Evolutionary conservation across 805 yeast genomes (phyloP).

Genomic region (Debaryomyces castellii): DNA sequence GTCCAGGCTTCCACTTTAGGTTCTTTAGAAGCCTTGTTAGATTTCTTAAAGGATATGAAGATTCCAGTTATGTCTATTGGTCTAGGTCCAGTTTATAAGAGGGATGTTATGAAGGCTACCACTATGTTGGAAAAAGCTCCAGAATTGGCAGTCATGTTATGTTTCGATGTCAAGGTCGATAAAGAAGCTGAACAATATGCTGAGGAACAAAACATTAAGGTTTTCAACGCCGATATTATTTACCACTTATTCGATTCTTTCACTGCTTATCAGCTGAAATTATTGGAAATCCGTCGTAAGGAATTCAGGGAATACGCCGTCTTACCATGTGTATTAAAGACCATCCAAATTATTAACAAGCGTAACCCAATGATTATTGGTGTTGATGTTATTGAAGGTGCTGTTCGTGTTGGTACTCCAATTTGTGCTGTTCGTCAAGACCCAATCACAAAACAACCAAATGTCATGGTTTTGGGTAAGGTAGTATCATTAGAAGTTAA

Average conservation of each 20-base stretch:
- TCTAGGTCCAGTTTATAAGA: conserved; percentile 95
- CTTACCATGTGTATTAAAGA: conserved; percentile 93
- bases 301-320: conserved; percentile 86
- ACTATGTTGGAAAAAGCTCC: conserved; percentile 97
- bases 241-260: conserved; percentile 95
- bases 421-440: conserved; percentile 90
- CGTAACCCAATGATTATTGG: conserved; percentile 99
- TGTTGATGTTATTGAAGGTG: conserved; percentile 94
- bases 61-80: conserved; percentile 99
- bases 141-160: conserved; percentile 94
- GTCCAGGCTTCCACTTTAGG: conserved; percentile 99
- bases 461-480: conserved; percentile 75
- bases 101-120: conserved; percentile 97
- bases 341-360: conserved; percentile 94
- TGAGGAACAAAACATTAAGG: conserved; percentile 83
- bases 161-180: conserved; percentile 96
- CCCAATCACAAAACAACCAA: conserved; percentile 76
- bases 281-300: conserved; percentile 86
- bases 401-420: conserved; percentile 89
- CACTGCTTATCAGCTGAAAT: conserved; percentile 84
- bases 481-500: conserved; percentile 94
- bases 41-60: conserved; percentile 97
- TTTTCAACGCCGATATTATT: conserved; percentile 94
- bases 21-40: conserved; percentile 93
- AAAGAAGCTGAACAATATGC: conserved; percentile 99